Conservation (phyloP, 257 asterid species). For the Solanum infundibuliforme region DNA sequence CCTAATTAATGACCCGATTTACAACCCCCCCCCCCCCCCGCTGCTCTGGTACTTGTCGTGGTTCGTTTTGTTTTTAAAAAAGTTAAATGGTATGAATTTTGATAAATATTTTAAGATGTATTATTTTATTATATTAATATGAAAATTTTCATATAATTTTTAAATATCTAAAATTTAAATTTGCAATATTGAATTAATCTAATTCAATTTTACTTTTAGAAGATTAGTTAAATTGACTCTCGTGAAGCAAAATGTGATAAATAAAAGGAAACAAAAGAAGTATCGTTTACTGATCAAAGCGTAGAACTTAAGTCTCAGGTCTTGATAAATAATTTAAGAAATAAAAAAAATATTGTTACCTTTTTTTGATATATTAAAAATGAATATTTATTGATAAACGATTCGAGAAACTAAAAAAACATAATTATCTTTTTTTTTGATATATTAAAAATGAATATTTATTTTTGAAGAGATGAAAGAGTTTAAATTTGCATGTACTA, state of each 20-base stretch:
- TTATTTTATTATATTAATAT: not conserved
- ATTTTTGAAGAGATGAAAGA: not conserved
- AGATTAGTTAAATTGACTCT: not conserved
- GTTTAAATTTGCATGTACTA: not conserved
- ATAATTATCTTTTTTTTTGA: too few relatives aligned
- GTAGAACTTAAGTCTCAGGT: not conserved
- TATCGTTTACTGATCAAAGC: not conserved
- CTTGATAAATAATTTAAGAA: too few relatives aligned
- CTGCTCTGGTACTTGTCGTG: not conserved
- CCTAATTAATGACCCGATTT: not conserved
- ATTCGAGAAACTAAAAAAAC: too few relatives aligned
- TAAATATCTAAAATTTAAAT: not conserved
- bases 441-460: too few relatives aligned
- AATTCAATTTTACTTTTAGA: not conserved
- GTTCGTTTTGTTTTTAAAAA: not conserved
- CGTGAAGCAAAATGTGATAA: not conserved
- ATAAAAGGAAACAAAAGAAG: not conserved
- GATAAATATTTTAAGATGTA: not conserved
- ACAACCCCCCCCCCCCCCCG: fast-evolving
- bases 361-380: too few relatives aligned
- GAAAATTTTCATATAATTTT: not conserved
- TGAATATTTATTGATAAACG: too few relatives aligned
- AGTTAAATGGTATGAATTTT: not conserved
- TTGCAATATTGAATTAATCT: not conserved
- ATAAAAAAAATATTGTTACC: too few relatives aligned